Percentiles rank a stretch among this genome's conserved stretches.
Conservation (phyloP, 345 rosid species). For the Melastoma malabathricum region DNA sequence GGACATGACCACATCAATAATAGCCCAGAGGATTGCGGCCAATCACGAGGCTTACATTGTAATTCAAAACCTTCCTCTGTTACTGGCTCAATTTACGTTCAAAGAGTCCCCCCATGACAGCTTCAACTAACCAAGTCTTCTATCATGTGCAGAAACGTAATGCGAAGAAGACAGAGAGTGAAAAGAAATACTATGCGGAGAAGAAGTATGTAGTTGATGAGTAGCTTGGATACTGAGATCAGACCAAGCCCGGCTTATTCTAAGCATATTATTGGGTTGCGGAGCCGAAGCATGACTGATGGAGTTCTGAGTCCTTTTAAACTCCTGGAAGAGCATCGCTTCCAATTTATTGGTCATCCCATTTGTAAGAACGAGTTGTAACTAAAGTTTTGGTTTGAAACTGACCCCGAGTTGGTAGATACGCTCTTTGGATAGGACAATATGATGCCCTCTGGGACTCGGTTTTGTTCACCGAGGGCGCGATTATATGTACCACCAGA, state of each 20-base stretch:
- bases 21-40: conserved; percentile 69
- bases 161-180: conserved; percentile 16
- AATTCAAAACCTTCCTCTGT: conserved; percentile 2
- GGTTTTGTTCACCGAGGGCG: too few species aligned
- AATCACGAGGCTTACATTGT: conserved; percentile 77
- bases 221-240: conserved; percentile 2
- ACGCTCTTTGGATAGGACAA: too few species aligned
- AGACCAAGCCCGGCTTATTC: background rate
- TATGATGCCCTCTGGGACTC: too few species aligned
- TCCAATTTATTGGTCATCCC: too few species aligned
- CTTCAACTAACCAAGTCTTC: background rate
- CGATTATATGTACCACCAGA: too few species aligned
- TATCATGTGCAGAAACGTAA: conserved; percentile 12
- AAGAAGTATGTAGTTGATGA: conserved; percentile 14
- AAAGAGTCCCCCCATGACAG: too few species aligned
- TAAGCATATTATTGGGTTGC: background rate
- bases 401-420: too few species aligned
- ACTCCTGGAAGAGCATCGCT: too few species aligned
- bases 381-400: too few species aligned
- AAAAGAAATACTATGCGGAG: conserved; percentile 17
- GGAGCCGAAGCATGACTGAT: too few species aligned
- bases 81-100: background rate
- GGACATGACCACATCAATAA: conserved; percentile 55
- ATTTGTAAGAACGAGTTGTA: too few species aligned
- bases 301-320: too few species aligned